Conservation (phyloP, 192 early-diverging fungal genomes). For the Podochytrium sp. region DNA sequence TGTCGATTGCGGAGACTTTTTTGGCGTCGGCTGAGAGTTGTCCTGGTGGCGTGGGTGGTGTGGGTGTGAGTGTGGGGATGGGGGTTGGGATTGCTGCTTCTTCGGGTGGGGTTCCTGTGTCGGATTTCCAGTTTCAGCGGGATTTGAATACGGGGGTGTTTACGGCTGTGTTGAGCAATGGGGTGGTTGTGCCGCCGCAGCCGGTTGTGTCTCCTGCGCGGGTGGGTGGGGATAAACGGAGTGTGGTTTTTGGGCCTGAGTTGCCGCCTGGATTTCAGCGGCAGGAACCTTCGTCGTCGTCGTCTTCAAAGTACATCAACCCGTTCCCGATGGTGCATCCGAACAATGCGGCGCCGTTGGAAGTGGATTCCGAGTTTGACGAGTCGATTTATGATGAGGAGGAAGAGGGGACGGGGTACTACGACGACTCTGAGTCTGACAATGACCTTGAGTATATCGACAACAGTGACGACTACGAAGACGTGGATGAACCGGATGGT, state of each 20-base stretch:
- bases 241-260: slow-evolving; percentile 17
- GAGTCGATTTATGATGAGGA: neutral
- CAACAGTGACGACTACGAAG: slow-evolving; percentile 14
- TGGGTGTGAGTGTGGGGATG: neutral
- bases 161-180: neutral
- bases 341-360: neutral
- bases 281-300: neutral
- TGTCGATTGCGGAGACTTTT: slow-evolving; percentile 30
- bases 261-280: slow-evolving; percentile 18
- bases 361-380: slow-evolving; percentile 19
- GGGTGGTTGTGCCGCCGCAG: neutral
- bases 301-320: slow-evolving; percentile 16
- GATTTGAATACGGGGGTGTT: neutral
- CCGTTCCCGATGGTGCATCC: slow-evolving; percentile 23
- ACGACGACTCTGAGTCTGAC: neutral
- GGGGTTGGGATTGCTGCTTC: neutral
- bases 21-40: slow-evolving; percentile 6
- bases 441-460: neutral
- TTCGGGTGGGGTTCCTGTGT: neutral
- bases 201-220: neutral
- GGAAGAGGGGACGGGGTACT: neutral
- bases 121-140: neutral
- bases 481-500: neutral
- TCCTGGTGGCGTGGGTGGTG: neutral
- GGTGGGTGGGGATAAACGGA: neutral